Conservation (phyloP, 1,284 basidiomycete species). For the Anthracocystis panici-leucophaei region DNA sequence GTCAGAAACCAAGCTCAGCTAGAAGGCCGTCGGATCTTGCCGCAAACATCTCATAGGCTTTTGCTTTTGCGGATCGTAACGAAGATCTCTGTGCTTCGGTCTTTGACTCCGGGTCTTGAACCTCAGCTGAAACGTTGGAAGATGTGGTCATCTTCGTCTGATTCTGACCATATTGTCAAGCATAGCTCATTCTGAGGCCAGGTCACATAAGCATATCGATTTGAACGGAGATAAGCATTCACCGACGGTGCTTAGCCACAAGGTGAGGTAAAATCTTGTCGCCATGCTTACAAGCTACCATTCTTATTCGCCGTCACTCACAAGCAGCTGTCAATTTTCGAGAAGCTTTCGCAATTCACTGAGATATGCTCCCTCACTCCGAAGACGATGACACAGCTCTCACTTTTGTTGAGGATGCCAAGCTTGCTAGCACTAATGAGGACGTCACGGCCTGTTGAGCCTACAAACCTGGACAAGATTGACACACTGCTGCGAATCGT, state of each 20-base stretch:
- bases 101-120: background rate
- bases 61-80: slow-evolving; percentile 2
- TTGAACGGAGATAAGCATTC: background rate
- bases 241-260: background rate
- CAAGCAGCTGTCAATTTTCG: background rate
- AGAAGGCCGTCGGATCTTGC: slow-evolving; percentile 9
- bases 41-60: background rate
- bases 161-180: background rate
- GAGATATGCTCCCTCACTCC: background rate
- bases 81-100: background rate
- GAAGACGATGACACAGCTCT: background rate
- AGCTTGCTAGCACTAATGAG: background rate
- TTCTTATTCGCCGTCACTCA: background rate
- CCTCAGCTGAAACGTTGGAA: background rate
- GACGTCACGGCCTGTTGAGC: background rate
- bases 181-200: no score
- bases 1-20: background rate
- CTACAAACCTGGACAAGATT: background rate
- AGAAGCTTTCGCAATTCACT: no score
- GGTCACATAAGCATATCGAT: background rate
- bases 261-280: background rate
- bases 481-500: no score
- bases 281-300: background rate
- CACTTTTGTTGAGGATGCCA: slow-evolving; percentile 17
- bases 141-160: slow-evolving; percentile 1